Conservation (phyloP, 2,329 filamentous ascomycete genomes). For the Diatrype stigma region DNA sequence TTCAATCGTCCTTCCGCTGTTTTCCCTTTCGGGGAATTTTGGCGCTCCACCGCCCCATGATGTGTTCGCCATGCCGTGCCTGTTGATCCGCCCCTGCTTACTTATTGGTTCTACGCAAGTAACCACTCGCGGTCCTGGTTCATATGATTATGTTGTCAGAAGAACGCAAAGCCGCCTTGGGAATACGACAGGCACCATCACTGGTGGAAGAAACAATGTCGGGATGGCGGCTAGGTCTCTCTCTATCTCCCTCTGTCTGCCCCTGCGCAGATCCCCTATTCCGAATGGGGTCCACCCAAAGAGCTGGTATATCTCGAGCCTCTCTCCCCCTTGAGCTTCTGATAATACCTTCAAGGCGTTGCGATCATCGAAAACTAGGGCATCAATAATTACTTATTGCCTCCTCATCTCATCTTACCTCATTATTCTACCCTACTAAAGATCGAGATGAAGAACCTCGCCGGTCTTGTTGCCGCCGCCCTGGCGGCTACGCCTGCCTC, state of each 20-base stretch:
- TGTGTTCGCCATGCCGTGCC: not conserved
- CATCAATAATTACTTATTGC: too few relatives aligned
- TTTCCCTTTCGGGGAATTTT: not conserved
- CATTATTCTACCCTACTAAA: too few relatives aligned
- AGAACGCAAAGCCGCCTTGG: too few relatives aligned
- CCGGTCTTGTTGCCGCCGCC: slow-evolving; percentile 24
- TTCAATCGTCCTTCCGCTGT: not conserved
- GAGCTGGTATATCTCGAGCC: not conserved
- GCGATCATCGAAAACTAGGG: not conserved
- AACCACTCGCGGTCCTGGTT: not conserved
- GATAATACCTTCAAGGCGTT: too few relatives aligned
- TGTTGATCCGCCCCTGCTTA: not conserved
- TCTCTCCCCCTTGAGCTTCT: not conserved
- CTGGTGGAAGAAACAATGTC: not conserved
- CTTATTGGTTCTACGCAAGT: not conserved
- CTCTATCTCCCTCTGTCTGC: not conserved
- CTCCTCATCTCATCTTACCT: too few relatives aligned
- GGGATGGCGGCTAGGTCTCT: not conserved
- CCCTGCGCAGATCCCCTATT: too few relatives aligned
- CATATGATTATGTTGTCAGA: too few relatives aligned
- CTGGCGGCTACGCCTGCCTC: slow-evolving; percentile 29
- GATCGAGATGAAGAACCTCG: slow-evolving; percentile 30
- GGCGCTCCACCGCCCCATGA: not conserved
- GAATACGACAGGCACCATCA: not conserved
- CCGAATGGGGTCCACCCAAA: too few relatives aligned